Base-by-base conservation (phyloP, 805 yeast genomes). In the Yamadazyma paraphyllophila region DNA sequence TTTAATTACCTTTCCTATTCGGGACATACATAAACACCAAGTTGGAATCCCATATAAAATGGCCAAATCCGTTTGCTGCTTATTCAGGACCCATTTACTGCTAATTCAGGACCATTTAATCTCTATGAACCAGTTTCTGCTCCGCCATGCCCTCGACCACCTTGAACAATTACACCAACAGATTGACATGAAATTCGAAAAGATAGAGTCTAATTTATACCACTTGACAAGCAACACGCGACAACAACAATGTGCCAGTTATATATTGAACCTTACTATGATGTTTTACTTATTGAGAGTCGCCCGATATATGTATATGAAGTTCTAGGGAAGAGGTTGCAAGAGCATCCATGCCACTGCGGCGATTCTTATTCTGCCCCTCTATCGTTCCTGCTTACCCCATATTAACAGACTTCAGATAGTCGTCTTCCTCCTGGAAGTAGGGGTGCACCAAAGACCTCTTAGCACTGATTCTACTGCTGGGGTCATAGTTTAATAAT, bases 361-460 rank as follows among this genome's bases (percentile, higher is more conserved):
- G n/a, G n/a, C n/a, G n/a, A n/a, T n/a, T n/a, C n/a, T n/a, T n/a
- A n/a, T n/a, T n/a, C n/a, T n/a, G n/a, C n/a, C n/a, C n/a, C n/a
- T n/a, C n/a, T n/a, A n/a, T n/a, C n/a, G n/a, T n/a, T n/a, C n/a
- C n/a, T 10, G 13, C n/a, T 31, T 52, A 67, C n/a, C 69, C 71
- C 75, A 70, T 70, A 53, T 60, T 69, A 16, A 68, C 64, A 7
- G 72, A 66, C 34, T 73, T 59, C 29, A 69, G 60, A 53, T 62
- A 68, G 9, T 51, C 51, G 14, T 54, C 60, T 34, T 76, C 83
- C 46, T 81, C 85, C 49, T 76, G 78, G 69, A 88, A 89, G 65
- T 89, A 94, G 9, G 96, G 95, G 67, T 92, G 98, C 53, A 78
- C 61, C 49, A 91, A 76, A 2, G 98, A 97, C 52, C 97, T 78